These are phyloP conservation scores for Triticum urartu DNA, from an alignment of 176 grass and related monocot species.

Conservation along the genomic window DNA sequence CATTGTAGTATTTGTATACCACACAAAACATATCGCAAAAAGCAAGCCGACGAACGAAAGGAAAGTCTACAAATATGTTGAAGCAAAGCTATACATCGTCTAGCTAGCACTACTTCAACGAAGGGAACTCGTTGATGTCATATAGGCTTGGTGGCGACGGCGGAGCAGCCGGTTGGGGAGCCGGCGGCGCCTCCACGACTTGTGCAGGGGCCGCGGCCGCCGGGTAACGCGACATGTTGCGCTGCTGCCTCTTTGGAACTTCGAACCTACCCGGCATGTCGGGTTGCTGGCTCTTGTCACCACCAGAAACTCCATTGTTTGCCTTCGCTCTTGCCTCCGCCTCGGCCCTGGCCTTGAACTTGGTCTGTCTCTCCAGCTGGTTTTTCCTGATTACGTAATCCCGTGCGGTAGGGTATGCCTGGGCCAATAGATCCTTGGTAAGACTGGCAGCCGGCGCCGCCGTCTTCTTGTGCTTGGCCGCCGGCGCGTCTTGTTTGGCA, in stretches of 20 bases:
- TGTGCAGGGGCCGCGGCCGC: not conserved
- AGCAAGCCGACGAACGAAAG: not conserved
- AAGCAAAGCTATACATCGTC: not conserved
- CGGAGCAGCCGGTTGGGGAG: not conserved
- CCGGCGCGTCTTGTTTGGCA: not conserved
- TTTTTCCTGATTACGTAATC: not conserved
- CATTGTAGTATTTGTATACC: too few relatives aligned
- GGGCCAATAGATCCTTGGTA: not conserved
- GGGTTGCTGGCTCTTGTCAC: too few relatives aligned
- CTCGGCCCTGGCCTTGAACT: not conserved
- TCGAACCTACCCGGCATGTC: too few relatives aligned
- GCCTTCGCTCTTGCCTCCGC: not conserved
- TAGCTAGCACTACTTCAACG: not conserved
- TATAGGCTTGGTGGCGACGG: not conserved
- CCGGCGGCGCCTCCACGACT: not conserved
- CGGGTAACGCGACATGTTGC: not conserved
- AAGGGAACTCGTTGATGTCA: not conserved
- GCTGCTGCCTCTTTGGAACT: too few relatives aligned
- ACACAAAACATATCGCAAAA: too few relatives aligned
- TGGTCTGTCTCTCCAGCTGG: not conserved
- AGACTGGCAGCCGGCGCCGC: not conserved
- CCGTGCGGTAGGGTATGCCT: not conserved
- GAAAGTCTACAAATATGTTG: not conserved
- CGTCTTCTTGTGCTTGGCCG: not conserved
- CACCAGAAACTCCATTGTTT: too few relatives aligned